A percentile compares a stretch with the other conserved stretches of the same genome.
Evolutionary conservation across 495 filamentous ascomycete genomes (phyloP).

Genomic region (Penicillium canariense): DNA sequence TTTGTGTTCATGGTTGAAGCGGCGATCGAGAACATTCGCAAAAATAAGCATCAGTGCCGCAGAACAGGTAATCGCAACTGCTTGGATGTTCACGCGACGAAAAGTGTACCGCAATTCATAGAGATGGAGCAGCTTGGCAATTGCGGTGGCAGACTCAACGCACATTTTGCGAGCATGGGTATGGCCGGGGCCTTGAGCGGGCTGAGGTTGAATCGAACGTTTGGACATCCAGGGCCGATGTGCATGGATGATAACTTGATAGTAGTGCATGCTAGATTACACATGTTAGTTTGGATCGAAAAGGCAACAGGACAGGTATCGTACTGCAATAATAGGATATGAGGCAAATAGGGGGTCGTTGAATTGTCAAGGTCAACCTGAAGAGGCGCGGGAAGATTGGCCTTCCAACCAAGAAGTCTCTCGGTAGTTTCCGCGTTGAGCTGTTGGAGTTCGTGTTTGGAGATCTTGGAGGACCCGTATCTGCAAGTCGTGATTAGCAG

Average conservation of each 20-base stretch:
- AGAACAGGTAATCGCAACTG: constrained; percentile 49
- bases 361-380: constrained; percentile 20
- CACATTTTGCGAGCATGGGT: constrained; percentile 25
- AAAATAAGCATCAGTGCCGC: constrained; percentile 48
- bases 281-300: background rate
- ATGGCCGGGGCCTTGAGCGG: constrained; percentile 19
- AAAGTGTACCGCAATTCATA: constrained; percentile 50
- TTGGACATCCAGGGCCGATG: constrained; percentile 29
- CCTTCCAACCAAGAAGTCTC: constrained; percentile 24
- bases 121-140: constrained; percentile 42
- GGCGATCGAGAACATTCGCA: constrained; percentile 39
- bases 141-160: constrained; percentile 28
- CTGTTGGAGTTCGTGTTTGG: constrained; percentile 1
- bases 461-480: constrained; percentile 6
- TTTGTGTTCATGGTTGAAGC: background rate
- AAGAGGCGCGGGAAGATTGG: constrained; percentile 20
- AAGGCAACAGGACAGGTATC: background rate
- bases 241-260: constrained; percentile 24
- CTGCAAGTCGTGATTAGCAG: background rate
- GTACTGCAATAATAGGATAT: constrained; percentile 1
- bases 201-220: constrained; percentile 15
- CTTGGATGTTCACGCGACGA: constrained; percentile 49
- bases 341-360: constrained; percentile 22
- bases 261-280: constrained; percentile 26
- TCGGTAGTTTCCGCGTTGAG: constrained; percentile 5